Base-by-base conservation (phyloP, 331 rosid genomes). In the Quercus lobata region DNA sequence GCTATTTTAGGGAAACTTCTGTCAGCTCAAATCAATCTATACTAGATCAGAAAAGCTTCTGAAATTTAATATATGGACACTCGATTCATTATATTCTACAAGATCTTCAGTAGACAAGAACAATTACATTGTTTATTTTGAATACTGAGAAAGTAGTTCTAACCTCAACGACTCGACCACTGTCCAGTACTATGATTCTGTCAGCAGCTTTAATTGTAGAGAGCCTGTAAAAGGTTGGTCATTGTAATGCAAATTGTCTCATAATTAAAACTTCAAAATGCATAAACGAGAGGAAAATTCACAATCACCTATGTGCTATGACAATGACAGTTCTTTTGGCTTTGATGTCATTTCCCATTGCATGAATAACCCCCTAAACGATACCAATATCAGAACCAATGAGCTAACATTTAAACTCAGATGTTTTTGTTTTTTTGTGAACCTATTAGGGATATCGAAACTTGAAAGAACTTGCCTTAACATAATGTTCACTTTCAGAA, bases 191-290 rank as follows among this genome's bases (percentile, higher is more conserved):
- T 22, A 93, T 44, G 74, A 91, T 88, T 57, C 87, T 83, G 78
- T 93, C 94, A 54, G 96, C 96, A 81, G 88, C 89, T 87, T 79
- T 79, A 57, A 89, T 76, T 2, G 96, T 89, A 56, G 97, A 93
- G 62, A 93, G 90, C 87, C 97, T 91, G 83, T 69, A 63, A 83
- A 81, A 78, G 1, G 16, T n/a, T n/a, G 58, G 19, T 66, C 78
- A 56, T 70, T 57, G 44, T 57, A 66, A 69, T 74, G 52, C 32
- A 69, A 69, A 73, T 35, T 52, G 11, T 66, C 73, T 37, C 61
- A 41, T 2, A 58, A 41, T 18, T 41, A 65, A 73, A 29, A 19
- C 18, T 16, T 14, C 37, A 62, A 5, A 49, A 54, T 15, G 62
- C 53, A 75, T 27, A 73, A 72, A 30, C 29, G 27, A 68, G 44